These are phyloP conservation scores for Roridomyces roridus DNA, from an alignment of 768 basidiomycete species.

Conservation along the genomic window DNA sequence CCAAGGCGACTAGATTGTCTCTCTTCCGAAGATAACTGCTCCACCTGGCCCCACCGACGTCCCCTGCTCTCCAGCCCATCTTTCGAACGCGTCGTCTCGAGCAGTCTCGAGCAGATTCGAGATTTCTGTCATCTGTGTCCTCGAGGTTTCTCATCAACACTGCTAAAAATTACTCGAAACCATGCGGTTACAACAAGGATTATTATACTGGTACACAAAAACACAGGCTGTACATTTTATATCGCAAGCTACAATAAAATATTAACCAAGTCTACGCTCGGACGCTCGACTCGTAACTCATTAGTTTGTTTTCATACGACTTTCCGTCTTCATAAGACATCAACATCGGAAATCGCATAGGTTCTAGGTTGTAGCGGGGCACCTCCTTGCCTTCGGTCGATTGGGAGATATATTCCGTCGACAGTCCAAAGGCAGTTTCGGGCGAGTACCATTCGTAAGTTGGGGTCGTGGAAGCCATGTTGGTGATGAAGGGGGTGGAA, in stretches of 20 bases:
- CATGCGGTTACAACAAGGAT: too few relatives aligned
- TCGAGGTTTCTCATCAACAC: too few relatives aligned
- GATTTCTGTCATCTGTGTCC: too few relatives aligned
- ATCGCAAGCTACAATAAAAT: slow-evolving; percentile 8
- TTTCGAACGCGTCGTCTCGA: too few relatives aligned
- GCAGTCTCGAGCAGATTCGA: too few relatives aligned
- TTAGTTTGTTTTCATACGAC: not conserved
- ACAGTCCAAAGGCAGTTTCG: slow-evolving; percentile 3
- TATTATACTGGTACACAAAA: too few relatives aligned
- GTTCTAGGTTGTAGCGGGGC: slow-evolving; percentile 13
- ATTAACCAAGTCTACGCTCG: not conserved
- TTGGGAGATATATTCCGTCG: slow-evolving; percentile 5
- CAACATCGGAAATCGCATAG: slow-evolving; percentile 15
- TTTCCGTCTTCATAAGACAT: slow-evolving; percentile 13
- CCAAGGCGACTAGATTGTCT: too few relatives aligned
- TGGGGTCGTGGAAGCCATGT: not conserved
- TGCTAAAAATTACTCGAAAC: too few relatives aligned
- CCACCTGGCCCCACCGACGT: too few relatives aligned
- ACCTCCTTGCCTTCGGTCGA: slow-evolving; percentile 3
- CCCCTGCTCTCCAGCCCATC: too few relatives aligned
- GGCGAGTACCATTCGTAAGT: slow-evolving; percentile 21
- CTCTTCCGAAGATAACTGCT: too few relatives aligned
- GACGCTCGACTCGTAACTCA: slow-evolving; percentile 10
- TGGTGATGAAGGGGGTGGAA: slow-evolving; percentile 12
- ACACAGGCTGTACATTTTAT: not conserved